Percentiles rank a stretch among this genome's conserved stretches.
Conservation (phyloP, 2,329 filamentous ascomycete genomes). For the Thyridium curvatum region DNA sequence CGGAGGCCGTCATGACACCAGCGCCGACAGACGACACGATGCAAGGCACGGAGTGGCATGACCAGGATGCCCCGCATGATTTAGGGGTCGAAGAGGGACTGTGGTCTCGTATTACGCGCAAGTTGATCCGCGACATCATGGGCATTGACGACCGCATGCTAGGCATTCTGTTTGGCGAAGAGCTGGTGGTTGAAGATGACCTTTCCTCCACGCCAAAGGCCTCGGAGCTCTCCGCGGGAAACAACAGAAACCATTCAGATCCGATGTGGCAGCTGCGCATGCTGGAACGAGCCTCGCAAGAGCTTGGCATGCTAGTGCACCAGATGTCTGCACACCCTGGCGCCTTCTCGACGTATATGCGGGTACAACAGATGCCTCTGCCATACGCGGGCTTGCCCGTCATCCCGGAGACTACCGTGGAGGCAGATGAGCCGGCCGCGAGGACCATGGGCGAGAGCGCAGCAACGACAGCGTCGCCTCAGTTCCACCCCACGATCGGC, state of each 20-base stretch:
- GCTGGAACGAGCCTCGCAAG: slow-evolving; percentile 76
- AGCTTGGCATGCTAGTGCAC: slow-evolving; percentile 77
- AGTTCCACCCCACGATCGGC: slow-evolving; percentile 43
- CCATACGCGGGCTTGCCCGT: slow-evolving; percentile 75
- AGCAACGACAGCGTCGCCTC: slow-evolving; percentile 15
- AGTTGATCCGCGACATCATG: slow-evolving; percentile 82
- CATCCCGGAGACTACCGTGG: slow-evolving; percentile 44
- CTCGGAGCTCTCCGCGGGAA: slow-evolving; percentile 20
- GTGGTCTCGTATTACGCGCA: slow-evolving; percentile 75
- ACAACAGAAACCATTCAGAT: slow-evolving; percentile 21
- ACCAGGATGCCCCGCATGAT: slow-evolving; percentile 37
- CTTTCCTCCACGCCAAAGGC: slow-evolving; percentile 41
- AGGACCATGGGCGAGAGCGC: no score
- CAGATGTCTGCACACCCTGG: slow-evolving; percentile 76
- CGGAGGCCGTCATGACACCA: slow-evolving; percentile 22
- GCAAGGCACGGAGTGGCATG: slow-evolving; percentile 43
- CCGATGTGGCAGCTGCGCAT: slow-evolving; percentile 66
- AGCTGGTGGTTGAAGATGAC: slow-evolving; percentile 50
- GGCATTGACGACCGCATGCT: slow-evolving; percentile 84
- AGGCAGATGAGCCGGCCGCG: no score
- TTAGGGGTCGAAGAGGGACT: slow-evolving; percentile 53
- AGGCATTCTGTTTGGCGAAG: slow-evolving; percentile 81
- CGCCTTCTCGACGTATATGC: slow-evolving; percentile 77
- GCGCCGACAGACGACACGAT: slow-evolving; percentile 21
- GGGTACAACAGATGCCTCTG: slow-evolving; percentile 56